Evolutionary conservation across 1,139 yeast species (phyloP), one percentile per base, ranked within the genome.

Genomic region (Suhomyces coccinellae): DNA sequence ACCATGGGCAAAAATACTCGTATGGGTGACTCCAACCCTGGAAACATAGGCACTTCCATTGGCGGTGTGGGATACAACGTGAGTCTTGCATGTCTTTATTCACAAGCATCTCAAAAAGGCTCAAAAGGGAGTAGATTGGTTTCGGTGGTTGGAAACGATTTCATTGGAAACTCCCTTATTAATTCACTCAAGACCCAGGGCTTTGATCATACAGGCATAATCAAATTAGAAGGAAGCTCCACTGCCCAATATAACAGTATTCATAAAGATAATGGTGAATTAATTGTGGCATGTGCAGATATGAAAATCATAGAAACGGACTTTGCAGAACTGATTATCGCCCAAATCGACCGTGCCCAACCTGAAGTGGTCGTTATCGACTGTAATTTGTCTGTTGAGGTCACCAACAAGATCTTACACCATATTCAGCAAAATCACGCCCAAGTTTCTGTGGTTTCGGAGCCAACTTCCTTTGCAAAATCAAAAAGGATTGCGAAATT

Each of bases 21-120:
- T 17, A 54, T 78, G 52, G 67, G 70, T 4, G 95, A 93, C 46
- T 88, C 96, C 1, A 86, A 86, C 51, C 93, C 95, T 0, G 93
- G 95, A 0, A 59, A 55, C 1, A 73, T 80, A 1, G 55, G 63
- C 2, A 73, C 82, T 6, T 73, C 86, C 0, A 62, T 87, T 9
- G 97, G 97, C 0, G 97, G 97, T 0, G 97, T 89, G 1, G 97
- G 89, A 0, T 83, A 78, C 57, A 90, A 89, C 56, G 82, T 88
- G 14, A 82, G 87, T 0, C 58, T 79, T 15, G 93, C 95, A 0
- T 59, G 68, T 44, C 47, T 52, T 31, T 69, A 66, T 45, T 56
- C 62, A 11, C 47, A 50, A 10, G 26, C 40, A 15, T 48, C 54
- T 1, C 43, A 40, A 24, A 10, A 41, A 3, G 16, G 14, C 2